Percentiles rank a stretch among this genome's conserved stretches.
phyloP scores from a whole-genome alignment of 169 alveolate species.

The Ichthyophthirius multifiliis region DNA sequence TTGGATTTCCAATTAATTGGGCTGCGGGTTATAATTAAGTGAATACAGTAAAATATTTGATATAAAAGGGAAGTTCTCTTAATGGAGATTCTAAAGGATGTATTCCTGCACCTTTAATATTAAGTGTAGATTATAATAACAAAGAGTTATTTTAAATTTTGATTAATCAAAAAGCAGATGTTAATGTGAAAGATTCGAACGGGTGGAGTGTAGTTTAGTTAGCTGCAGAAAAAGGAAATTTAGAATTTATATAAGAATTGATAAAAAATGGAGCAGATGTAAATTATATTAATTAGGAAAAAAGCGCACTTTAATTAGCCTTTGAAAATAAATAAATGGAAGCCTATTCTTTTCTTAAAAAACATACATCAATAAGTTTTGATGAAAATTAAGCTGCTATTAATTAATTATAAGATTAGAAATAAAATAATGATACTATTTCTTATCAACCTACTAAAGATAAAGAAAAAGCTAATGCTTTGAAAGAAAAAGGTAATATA shows the following conservation, averaged over 20 bases:
- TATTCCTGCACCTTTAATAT: conserved; percentile 19
- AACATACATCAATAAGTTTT: conserved; percentile 6
- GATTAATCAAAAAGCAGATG: conserved; percentile 12
- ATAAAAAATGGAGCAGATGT: conserved; percentile 25
- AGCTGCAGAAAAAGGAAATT: conserved; percentile 35
- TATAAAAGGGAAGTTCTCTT: conserved; percentile 20
- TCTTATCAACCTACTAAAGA: not conserved
- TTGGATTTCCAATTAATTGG: conserved; percentile 33
- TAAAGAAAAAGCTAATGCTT: not conserved
- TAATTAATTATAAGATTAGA: too few species aligned
- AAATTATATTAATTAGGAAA: conserved; percentile 1
- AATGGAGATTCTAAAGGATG: conserved; percentile 1
- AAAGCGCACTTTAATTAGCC: conserved; percentile 26
- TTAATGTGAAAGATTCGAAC: conserved; percentile 8
- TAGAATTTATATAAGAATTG: not conserved
- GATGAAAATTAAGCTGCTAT: not conserved
- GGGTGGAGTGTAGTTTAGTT: conserved; percentile 34
- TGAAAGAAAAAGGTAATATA: conserved; percentile 13
- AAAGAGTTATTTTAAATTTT: conserved; percentile 20
- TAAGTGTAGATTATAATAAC: conserved; percentile 18
- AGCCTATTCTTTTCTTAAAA: not conserved
- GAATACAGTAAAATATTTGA: not conserved
- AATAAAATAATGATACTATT: too few species aligned
- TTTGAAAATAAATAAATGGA: conserved; percentile 14
- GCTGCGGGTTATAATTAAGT: conserved; percentile 21